Evolutionary conservation across 1,284 basidiomycete species (phyloP).

Genomic region (Xerocomus nothofagi): DNA sequence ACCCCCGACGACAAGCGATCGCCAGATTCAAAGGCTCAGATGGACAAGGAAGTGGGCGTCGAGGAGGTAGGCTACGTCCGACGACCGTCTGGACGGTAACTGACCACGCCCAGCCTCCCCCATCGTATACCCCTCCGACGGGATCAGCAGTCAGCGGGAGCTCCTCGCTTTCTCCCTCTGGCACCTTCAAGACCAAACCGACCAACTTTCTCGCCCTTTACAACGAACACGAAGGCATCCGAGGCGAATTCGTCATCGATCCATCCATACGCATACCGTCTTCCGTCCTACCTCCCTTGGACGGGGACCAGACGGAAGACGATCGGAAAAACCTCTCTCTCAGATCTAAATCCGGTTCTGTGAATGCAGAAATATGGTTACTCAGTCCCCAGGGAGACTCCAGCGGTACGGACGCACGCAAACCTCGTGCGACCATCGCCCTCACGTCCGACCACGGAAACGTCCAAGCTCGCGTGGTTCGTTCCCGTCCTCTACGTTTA

Average conservation of each 20-base stretch:
- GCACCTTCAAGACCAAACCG: slow-evolving; percentile 31
- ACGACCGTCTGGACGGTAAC: neutral
- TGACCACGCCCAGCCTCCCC: slow-evolving; percentile 28
- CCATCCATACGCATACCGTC: slow-evolving; percentile 38
- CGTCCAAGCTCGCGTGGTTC: slow-evolving; percentile 15
- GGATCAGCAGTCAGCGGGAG: neutral
- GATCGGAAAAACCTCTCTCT: slow-evolving; percentile 38
- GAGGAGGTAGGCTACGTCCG: slow-evolving; percentile 10
- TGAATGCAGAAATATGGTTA: slow-evolving; percentile 36
- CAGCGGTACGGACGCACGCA: neutral
- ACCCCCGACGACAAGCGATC: neutral
- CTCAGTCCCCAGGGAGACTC: slow-evolving; percentile 2
- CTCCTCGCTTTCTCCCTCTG: neutral
- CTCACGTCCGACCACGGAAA: slow-evolving; percentile 17
- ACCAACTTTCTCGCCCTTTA: slow-evolving; percentile 39
- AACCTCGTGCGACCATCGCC: slow-evolving; percentile 14
- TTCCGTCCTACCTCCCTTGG: slow-evolving; percentile 34
- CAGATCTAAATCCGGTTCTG: slow-evolving; percentile 30
- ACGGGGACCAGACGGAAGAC: slow-evolving; percentile 31
- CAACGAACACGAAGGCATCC: slow-evolving; percentile 28
- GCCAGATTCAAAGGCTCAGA: neutral
- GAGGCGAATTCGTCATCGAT: slow-evolving; percentile 40
- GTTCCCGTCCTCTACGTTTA: neutral
- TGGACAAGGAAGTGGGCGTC: neutral
- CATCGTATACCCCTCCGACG: slow-evolving; percentile 20